phyloP scores from a whole-genome alignment of 1,284 basidiomycete genomes.

The Phlebopus sp. region DNA sequence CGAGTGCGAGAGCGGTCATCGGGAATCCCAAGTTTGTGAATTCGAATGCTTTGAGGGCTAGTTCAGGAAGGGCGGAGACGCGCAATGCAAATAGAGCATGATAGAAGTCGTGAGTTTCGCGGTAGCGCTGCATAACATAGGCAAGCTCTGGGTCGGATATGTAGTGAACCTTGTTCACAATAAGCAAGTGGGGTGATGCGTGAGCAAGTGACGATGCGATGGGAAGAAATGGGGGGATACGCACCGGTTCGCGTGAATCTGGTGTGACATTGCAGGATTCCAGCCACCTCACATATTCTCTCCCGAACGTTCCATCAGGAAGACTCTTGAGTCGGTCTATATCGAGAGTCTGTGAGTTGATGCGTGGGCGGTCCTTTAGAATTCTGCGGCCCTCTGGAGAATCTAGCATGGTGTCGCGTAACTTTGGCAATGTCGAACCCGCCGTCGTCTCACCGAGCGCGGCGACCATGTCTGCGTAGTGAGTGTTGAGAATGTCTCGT shows the following conservation, averaged over 20 bases:
- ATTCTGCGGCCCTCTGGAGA: constrained; percentile 81
- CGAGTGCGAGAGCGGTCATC: constrained; percentile 73
- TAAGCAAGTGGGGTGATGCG: too few relatives aligned
- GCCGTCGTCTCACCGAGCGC: constrained; percentile 90
- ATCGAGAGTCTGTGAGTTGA: constrained; percentile 78
- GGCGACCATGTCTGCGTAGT: constrained; percentile 81
- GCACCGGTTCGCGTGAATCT: constrained; percentile 88
- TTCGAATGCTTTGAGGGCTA: constrained; percentile 97
- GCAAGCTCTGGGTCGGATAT: constrained; percentile 92
- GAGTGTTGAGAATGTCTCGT: background rate
- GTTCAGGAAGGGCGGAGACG: constrained; percentile 87
- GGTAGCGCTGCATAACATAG: constrained; percentile 97
- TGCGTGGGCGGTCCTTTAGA: constrained; percentile 78
- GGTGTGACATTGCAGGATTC: constrained; percentile 90
- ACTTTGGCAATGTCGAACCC: constrained; percentile 72
- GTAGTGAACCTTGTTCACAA: constrained; percentile 78
- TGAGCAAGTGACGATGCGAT: too few relatives aligned
- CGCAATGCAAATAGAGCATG: constrained; percentile 88
- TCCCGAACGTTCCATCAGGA: constrained; percentile 82
- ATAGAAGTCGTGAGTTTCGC: constrained; percentile 97
- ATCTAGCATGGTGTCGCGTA: constrained; percentile 79
- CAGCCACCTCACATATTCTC: constrained; percentile 90
- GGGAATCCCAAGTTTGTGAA: constrained; percentile 91
- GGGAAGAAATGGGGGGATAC: constrained; percentile 26
- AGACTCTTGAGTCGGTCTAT: constrained; percentile 65